Base-by-base conservation (phyloP, 331 rosid species). In the Pyracantha coccinea region DNA sequence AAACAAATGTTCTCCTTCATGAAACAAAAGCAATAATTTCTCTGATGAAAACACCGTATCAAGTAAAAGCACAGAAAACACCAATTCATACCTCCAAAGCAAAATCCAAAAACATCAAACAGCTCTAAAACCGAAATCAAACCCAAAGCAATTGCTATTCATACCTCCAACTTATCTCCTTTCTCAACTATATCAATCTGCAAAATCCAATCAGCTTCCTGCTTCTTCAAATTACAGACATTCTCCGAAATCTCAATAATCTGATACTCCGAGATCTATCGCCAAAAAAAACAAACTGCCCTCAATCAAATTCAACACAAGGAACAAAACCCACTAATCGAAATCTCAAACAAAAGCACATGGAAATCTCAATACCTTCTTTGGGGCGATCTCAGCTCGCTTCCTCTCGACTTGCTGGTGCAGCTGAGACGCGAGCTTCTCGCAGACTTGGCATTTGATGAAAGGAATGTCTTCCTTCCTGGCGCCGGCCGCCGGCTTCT, bases 121-220 rank as follows among this genome's bases (percentile, higher is more conserved):
- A 41, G 17, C 35, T 24, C 63, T 63, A 63, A 75, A 33, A 64
- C 52, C 35, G 54, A 69, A 80, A 73, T 17, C 45, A 63, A 71
- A 63, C 15, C 64, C 58, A 78, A 54, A 23, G 21, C 7, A 70
- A 38, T 11, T 67, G 65, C 72, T 6, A 17, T 17, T 52, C 57
- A 17, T 83, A 94, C 99, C 97, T 89, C 89, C 59, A 92, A 70
- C 78, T 76, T 83, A 82, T 94, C 91, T 77, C 75, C 92, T 74
- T 90, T 83, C 77, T 95, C 99, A 45, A 89, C 93, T 41, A 92
- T 83, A 74, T 95, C 99, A 70, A 95, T 90, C 80, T 80, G 83
- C 81, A 93, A 81, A 64, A 93, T 89, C 97, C 97, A 93, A 88
- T 93, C 97, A 17, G 96, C 97, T 83, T 93, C 97, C 1, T 82